phyloP scores from a whole-genome alignment of 139 green algal genomes.

The Haematococcus sp. region DNA sequence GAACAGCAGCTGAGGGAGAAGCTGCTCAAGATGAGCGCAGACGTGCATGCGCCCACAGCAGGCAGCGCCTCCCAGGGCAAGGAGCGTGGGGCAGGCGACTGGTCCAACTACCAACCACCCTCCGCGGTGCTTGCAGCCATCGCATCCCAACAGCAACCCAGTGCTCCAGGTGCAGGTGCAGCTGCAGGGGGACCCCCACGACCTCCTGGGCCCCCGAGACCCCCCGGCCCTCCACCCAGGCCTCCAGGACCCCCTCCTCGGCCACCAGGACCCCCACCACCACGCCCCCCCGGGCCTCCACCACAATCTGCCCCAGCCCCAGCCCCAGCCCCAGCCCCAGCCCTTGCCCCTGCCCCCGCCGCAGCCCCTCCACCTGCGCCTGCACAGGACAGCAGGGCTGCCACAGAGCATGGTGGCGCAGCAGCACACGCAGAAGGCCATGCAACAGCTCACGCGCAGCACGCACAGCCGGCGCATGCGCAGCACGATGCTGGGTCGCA shows the following conservation, averaged over 20 bases:
- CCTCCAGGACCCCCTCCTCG: slow-evolving; percentile 15
- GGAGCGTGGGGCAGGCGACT: slow-evolving; percentile 34
- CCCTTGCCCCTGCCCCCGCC: slow-evolving; percentile 5
- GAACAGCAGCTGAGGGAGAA: no score
- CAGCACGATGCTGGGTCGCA: no score
- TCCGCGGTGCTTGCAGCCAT: slow-evolving; percentile 34
- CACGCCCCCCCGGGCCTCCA: not conserved
- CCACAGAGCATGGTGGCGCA: no score
- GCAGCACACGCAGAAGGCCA: no score
- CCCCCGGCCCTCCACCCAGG: slow-evolving; percentile 6
- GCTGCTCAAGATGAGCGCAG: slow-evolving; percentile 13
- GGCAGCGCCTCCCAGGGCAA: not conserved
- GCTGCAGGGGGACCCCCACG: not conserved
- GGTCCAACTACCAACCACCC: slow-evolving; percentile 41
- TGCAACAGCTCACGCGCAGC: no score
- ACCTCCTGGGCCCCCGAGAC: slow-evolving; percentile 4
- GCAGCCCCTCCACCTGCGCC: slow-evolving; percentile 12
- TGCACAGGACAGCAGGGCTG: slow-evolving; percentile 14
- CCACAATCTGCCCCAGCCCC: not conserved
- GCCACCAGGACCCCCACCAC: slow-evolving; percentile 15
- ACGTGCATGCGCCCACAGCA: not conserved
- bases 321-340: slow-evolving; percentile 3
- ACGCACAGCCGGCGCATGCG: no score
- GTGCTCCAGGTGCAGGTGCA: not conserved
- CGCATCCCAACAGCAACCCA: slow-evolving; percentile 7